Conservation (phyloP, 2,329 filamentous ascomycete genomes). For the Trichophyton equinum region DNA sequence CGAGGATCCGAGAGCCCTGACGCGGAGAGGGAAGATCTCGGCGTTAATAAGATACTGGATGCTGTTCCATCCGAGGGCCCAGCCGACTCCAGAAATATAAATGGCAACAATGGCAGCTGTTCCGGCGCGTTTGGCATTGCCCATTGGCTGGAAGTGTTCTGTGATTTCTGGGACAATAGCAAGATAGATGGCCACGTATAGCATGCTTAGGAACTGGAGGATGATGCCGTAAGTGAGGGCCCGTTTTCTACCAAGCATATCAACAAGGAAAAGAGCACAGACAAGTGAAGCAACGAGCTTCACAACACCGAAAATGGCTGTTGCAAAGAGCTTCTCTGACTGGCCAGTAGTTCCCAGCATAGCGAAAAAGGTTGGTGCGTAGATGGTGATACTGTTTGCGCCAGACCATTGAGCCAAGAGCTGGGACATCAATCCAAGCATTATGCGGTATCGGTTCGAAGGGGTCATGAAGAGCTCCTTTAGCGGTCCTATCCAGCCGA, state of each 20-base stretch:
- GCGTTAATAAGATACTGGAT: conserved; percentile 37
- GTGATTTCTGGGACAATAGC: conserved; percentile 21
- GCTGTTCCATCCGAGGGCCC: conserved; percentile 38
- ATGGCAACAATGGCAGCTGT: conserved; percentile 34
- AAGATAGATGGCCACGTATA: conserved; percentile 44
- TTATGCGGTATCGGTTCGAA: conserved; percentile 57
- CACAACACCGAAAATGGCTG: conserved; percentile 60
- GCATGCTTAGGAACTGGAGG: conserved; percentile 39
- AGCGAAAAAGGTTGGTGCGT: conserved; percentile 58
- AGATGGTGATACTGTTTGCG: conserved; percentile 59
- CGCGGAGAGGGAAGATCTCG: conserved; percentile 34
- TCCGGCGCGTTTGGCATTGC: conserved; percentile 20
- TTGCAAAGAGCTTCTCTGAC: conserved; percentile 56
- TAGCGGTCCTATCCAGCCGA: conserved; percentile 9
- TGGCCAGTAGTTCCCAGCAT: conserved; percentile 56
- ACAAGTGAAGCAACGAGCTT: conserved; percentile 54
- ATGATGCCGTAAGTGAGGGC: conserved; percentile 38
- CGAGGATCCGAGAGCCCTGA: conserved; percentile 31
- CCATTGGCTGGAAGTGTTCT: conserved; percentile 14
- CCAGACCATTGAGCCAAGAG: conserved; percentile 61
- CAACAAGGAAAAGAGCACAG: conserved; percentile 64
- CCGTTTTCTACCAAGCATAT: conserved; percentile 58
- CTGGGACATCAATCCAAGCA: conserved; percentile 53
- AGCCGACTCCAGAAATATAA: conserved; percentile 34
- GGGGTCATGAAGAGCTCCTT: conserved; percentile 40